These are phyloP conservation scores for Globisporangium rhizosaccharum DNA, from an alignment of 352 stramenopile species.

Conservation along the genomic window DNA sequence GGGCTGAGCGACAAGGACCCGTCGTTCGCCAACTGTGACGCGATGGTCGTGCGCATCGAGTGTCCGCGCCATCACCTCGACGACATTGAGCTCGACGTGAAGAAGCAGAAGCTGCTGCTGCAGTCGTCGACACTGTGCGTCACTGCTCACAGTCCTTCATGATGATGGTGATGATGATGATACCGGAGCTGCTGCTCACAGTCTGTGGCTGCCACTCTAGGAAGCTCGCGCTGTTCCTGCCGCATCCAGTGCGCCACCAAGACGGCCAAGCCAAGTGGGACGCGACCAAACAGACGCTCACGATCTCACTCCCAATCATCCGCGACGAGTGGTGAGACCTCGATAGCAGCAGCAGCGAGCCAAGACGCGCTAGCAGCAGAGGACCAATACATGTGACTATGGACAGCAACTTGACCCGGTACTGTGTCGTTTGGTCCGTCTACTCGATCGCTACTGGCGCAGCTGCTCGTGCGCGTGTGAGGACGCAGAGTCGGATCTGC, in stretches of 20 bases:
- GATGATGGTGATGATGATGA: not conserved
- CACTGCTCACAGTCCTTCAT: not conserved
- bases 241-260: conserved; percentile 64
- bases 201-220: conserved; percentile 14
- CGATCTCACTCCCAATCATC: conserved; percentile 68
- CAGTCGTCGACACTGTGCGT: conserved; percentile 55
- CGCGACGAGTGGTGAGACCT: conserved; percentile 57
- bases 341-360: not conserved
- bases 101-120: conserved; percentile 67
- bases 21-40: conserved; percentile 73
- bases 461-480: conserved; percentile 4
- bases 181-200: not conserved
- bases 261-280: conserved; percentile 77
- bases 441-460: not conserved
- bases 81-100: conserved; percentile 80
- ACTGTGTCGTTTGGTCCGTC: no score
- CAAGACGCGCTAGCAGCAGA: no score
- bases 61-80: conserved; percentile 59
- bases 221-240: conserved; percentile 66
- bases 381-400: not conserved
- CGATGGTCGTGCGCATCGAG: conserved; percentile 70
- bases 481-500: conserved; percentile 59
- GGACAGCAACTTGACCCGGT: no score
- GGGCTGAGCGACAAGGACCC: conserved; percentile 79
- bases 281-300: conserved; percentile 34